Evolutionary conservation across 371 early-diverging fungal genomes (phyloP).

Genomic region (Lichtheimia ornata): DNA sequence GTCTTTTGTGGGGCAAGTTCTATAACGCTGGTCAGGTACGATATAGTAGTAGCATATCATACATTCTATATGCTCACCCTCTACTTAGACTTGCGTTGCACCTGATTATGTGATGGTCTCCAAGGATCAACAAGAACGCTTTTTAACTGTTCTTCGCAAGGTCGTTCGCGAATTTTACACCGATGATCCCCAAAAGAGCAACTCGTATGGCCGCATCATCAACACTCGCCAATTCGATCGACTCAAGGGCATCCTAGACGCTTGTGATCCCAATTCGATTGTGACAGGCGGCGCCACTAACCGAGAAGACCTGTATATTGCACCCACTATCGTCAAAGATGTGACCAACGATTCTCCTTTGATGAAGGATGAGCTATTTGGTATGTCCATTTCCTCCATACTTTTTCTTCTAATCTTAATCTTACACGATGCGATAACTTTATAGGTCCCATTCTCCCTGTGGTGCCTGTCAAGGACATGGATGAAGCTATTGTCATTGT

Average conservation of each 20-base stretch:
- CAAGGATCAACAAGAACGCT: slow-evolving; percentile 45
- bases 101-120: slow-evolving; percentile 83
- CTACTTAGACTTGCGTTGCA: slow-evolving; percentile 76
- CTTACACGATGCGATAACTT: neutral
- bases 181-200: slow-evolving; percentile 40
- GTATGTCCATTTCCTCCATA: slow-evolving; percentile 6
- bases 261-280: slow-evolving; percentile 39
- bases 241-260: slow-evolving; percentile 57
- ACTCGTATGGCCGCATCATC: slow-evolving; percentile 74
- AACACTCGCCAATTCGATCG: slow-evolving; percentile 71
- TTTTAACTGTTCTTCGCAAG: slow-evolving; percentile 50
- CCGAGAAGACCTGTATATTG: slow-evolving; percentile 60
- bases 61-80: neutral
- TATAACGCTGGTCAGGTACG: slow-evolving; percentile 70
- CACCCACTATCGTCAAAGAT: slow-evolving; percentile 66
- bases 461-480: slow-evolving; percentile 70
- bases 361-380: slow-evolving; percentile 80
- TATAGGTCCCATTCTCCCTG: slow-evolving; percentile 68
- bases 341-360: slow-evolving; percentile 55
- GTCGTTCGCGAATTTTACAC: slow-evolving; percentile 55
- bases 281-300: slow-evolving; percentile 60
- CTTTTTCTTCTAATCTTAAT: neutral
- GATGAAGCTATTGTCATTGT: slow-evolving; percentile 72
- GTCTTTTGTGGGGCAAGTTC: slow-evolving; percentile 80
- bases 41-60: neutral